Evolutionary conservation across 23 red algal species (phyloP), one percentile per base, ranked within the genome.

Genomic region (Gracilaria gracilis): DNA sequence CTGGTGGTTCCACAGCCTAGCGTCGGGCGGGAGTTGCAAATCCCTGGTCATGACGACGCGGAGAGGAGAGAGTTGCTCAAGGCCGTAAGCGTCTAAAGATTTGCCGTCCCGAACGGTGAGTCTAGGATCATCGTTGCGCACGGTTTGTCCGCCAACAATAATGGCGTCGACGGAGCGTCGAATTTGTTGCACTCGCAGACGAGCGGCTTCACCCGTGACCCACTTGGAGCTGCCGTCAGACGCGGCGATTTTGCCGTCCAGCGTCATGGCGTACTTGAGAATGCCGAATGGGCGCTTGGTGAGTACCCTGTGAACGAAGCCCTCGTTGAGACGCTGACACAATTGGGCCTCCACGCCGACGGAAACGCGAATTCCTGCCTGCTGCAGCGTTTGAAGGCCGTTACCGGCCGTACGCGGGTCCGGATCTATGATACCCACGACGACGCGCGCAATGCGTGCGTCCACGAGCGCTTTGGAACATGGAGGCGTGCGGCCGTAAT

Each of bases 201-300:
- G 55, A 19, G 92, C 88, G 24, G 66, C 54, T 24, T n/a, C 20
- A 23, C 86, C 91, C 8, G 84, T 93, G 24, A 98, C 91, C 96
- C 96, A 98, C 34, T 80, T 82, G 31, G 93, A 82, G 65, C 59
- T 81, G n/a, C 96, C 96, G 31, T 77, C 77, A 21, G 88, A 81
- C 19, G 93, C 84, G 9, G 96, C 96, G 64, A 95, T 98, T 38
- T 91, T 93, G 13, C 96, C 96, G 58, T 98, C 96, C 5, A 98
- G 79, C 9, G 93, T 95, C 96, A 98, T 98, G 21, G 96, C 96
- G 86, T 95, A 98, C 34, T 98, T 98, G 67, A 89, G 81, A 20
- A 96, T 85, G 27, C 92, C 93, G 27, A 96, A 86, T 27, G 96
- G 96, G 2, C 46, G 75, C 4, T 61, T 55, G 29, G 80, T 48